Evolutionary conservation across 2,329 filamentous ascomycete species (phyloP), one percentile per base, ranked within the genome.

Genomic region (Phyllosticta ampelicida): DNA sequence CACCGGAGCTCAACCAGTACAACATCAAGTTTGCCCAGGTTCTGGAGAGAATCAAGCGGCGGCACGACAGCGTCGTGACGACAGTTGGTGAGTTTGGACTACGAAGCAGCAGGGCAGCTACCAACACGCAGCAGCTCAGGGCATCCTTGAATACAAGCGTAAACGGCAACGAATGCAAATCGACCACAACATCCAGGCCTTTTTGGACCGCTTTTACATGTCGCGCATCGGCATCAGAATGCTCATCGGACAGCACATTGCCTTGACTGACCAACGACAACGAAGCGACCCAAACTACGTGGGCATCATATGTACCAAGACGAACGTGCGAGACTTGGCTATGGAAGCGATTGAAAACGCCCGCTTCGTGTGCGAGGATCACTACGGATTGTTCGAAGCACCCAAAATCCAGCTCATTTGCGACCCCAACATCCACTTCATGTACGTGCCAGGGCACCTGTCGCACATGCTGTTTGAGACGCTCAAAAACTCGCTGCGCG

Each of bases 401-500:
- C 94, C 94, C 58, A 95, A 95, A 73, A 87, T 99, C 64, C 91
- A 97, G 74, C 86, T 99, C 59, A 89, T 99, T 61, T 99, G 94
- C 79, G 90, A 91, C 68, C 87, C 90, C 18, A 86, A 95, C 72
- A 81, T 99, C 68, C 87, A 95, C 78, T 99, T 99, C 77, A 99
- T 99, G 94, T 99, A 99, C 70, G 94, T 99, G 56, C 94, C 94
- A 0, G 94, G 94, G n/a, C 94, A 99, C 75, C 73, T 99, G 73
- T 96, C 90, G 65, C 94, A 99, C 76, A 99, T 99, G 94, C 86
- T 99, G 55, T 99, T 99, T 74, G 94, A 99, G 77, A 99, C 94
- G 1, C 80, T 99, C 71, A 99, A 99, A 78, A 99, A 99, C 79
- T 96, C 91, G 58, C 80, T 99, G 65, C 89, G 94, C 71, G 94